Conservation (phyloP, 805 yeast genomes). For the Saccharomycopsis sp. region DNA sequence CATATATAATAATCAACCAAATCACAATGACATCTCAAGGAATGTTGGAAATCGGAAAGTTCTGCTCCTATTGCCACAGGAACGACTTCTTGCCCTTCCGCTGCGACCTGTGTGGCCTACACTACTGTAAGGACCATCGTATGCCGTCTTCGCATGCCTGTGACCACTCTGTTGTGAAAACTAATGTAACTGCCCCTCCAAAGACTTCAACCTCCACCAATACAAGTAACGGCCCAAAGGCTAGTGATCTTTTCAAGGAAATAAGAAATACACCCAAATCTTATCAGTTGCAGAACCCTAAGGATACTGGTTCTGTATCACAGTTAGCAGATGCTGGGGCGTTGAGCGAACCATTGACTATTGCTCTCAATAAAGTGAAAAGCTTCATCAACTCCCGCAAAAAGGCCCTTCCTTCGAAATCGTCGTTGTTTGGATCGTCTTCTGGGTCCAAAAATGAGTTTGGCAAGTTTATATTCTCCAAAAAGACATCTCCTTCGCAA, state of each 20-base stretch:
- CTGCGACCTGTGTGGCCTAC: slow-evolving; percentile 41
- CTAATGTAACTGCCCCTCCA: slow-evolving; percentile 1
- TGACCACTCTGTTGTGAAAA: slow-evolving; percentile 14
- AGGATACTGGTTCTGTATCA: background rate
- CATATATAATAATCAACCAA: background rate
- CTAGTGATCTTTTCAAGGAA: slow-evolving; percentile 47
- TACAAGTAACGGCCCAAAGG: slow-evolving; percentile 30
- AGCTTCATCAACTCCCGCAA: slow-evolving; percentile 21
- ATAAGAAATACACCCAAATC: slow-evolving; percentile 20
- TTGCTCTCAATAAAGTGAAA: slow-evolving; percentile 19
- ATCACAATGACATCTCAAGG: slow-evolving; percentile 20
- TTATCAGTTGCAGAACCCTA: slow-evolving; percentile 8
- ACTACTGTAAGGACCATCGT: slow-evolving; percentile 48
- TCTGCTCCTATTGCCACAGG: slow-evolving; percentile 45
- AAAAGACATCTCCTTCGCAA: slow-evolving; percentile 21
- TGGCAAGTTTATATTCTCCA: background rate
- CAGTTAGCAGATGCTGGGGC: background rate
- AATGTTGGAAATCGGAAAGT: slow-evolving; percentile 50
- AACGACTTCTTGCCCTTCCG: slow-evolving; percentile 54
- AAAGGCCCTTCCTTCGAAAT: slow-evolving; percentile 9
- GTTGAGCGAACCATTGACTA: background rate
- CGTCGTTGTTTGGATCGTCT: slow-evolving; percentile 1
- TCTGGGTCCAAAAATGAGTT: background rate
- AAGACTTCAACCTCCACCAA: too few species aligned
- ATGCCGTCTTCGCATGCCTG: slow-evolving; percentile 28